Base-by-base conservation (phyloP, 2,329 filamentous ascomycete genomes). In the Cladobotryum protrusum region DNA sequence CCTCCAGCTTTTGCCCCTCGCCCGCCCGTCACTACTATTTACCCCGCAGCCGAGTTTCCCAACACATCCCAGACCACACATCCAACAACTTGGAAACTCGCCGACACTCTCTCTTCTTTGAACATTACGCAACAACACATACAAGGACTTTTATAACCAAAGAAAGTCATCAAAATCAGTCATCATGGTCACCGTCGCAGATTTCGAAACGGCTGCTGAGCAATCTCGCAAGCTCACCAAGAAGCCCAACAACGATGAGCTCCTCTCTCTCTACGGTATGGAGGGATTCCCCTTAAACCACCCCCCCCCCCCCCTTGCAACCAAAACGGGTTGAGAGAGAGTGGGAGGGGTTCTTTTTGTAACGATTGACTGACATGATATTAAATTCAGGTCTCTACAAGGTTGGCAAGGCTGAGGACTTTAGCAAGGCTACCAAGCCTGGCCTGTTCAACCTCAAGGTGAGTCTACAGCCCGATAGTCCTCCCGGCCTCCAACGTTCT, bases 391-490 rank as follows among this genome's bases (percentile, higher is more conserved):
- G 63, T 58, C 74, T 83, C 52, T 84, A 69, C 76, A 84, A 83
- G 71, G 67, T 80, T 55, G 74, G 68, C 52, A 76, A 64, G 52
- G 77, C 72, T 61, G 80, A 83, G 64, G 77, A 84, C 63, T 72
- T 83, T 62, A 54, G 63, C 56, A 68, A 65, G 56, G 83, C 84
- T 59, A 57, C 76, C 49, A 67, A 71, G 56, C 84, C 84, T 29
- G 82, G 85, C 71, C 78, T 82, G 72, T 87, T 89, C 63, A 81
- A 89, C 68, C 63, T 89, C 53, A 83, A 83, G 75, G 83, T 82
- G 59, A 58, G 57, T 48, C 32, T 18, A 7, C 32, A 32, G 32
- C 32, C 19, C 20, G 29, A 19, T 32, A 29, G 2, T 8, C 19
- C 7, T 45, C 24, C 46, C 14, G 8, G 14, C 13, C 7, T 29